These are phyloP conservation scores for Nidula niveotomentosa DNA, from an alignment of 1,284 basidiomycete species.

Conservation along the genomic window DNA sequence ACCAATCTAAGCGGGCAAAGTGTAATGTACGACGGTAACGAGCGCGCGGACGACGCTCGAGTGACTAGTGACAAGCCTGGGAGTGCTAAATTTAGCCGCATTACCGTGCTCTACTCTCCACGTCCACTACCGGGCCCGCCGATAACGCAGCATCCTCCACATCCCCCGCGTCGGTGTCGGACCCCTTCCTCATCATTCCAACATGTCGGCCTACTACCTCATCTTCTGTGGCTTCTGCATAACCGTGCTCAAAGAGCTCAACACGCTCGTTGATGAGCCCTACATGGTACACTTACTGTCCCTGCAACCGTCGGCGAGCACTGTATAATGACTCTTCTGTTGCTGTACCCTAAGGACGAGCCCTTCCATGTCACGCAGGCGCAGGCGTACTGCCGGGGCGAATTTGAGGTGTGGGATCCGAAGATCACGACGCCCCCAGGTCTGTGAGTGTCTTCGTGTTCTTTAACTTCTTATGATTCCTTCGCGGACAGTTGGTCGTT, in stretches of 20 bases:
- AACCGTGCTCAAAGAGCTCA: slow-evolving; percentile 63
- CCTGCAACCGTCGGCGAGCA: not conserved
- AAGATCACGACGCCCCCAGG: slow-evolving; percentile 96
- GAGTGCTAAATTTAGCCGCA: too few species aligned
- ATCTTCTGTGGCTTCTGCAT: slow-evolving; percentile 56
- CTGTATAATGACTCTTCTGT: slow-evolving; percentile 8
- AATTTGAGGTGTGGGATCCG: slow-evolving; percentile 80
- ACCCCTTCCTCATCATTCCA: too few species aligned
- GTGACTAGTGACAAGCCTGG: too few species aligned
- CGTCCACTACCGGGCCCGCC: too few species aligned
- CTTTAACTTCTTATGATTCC: not conserved
- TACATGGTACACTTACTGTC: slow-evolving; percentile 70
- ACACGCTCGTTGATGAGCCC: slow-evolving; percentile 66
- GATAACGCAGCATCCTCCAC: too few species aligned
- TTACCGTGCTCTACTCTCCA: too few species aligned
- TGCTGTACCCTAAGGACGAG: slow-evolving; percentile 71
- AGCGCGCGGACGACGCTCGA: too few species aligned
- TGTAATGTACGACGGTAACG: too few species aligned
- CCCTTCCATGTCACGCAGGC: slow-evolving; percentile 94
- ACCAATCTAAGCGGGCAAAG: too few species aligned
- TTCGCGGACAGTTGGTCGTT: not conserved
- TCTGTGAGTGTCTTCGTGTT: slow-evolving; percentile 56
- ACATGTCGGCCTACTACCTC: slow-evolving; percentile 43
- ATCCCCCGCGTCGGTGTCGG: too few species aligned
- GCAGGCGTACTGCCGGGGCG: slow-evolving; percentile 80